Evolutionary conservation across 371 early-diverging fungal genomes (phyloP).

Genomic region (Mortierella sp.): DNA sequence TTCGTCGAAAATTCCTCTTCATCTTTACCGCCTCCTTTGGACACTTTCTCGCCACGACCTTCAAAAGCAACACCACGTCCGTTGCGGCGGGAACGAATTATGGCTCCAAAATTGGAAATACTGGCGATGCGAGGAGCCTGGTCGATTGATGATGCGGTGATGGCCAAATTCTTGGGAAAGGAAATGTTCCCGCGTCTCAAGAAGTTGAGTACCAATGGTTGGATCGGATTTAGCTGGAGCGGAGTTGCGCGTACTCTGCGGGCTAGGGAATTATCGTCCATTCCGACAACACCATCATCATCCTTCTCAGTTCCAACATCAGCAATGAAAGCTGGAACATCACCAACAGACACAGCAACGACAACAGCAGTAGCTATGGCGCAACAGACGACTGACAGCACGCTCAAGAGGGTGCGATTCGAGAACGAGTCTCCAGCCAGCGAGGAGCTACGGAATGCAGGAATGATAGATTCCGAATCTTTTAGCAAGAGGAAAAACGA

Average conservation of each 20-base stretch:
- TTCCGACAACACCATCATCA: not conserved
- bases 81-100: not conserved
- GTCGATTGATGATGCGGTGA: not conserved
- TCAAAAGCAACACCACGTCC: not conserved
- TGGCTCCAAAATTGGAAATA: not conserved
- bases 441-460: not conserved
- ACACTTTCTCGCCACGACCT: not conserved
- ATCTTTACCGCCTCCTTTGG: not conserved
- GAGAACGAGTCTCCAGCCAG: not conserved
- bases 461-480: not conserved
- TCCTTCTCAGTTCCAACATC: not conserved
- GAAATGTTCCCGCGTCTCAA: not conserved
- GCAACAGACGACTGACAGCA: not conserved
- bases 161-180: not conserved
- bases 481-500: too few species aligned
- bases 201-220: not conserved
- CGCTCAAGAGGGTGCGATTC: not conserved
- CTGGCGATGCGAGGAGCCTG: not conserved
- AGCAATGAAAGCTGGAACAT: not conserved
- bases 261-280: not conserved
- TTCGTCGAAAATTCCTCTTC: not conserved
- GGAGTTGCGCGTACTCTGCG: not conserved
- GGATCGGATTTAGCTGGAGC: not conserved
- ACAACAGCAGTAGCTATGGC: not conserved
- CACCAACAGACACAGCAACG: not conserved